A percentile compares a stretch with the other conserved stretches of the same genome.
Evolutionary conservation across 345 rosid genomes (phyloP).

Genomic region (Clarkia xantiana): DNA sequence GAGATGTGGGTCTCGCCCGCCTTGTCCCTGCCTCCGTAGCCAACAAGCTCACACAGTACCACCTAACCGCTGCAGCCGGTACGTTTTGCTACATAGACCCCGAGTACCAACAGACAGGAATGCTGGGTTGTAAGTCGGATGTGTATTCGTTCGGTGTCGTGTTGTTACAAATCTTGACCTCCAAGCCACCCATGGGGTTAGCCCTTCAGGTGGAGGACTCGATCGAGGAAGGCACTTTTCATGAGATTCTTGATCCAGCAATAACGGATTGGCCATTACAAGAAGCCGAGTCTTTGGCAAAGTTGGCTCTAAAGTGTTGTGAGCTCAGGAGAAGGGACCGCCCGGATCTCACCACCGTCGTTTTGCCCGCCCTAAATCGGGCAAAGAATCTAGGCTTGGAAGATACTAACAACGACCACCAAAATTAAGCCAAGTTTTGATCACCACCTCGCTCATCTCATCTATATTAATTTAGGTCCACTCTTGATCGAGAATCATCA

Average conservation of each 20-base stretch:
- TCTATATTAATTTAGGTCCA: too few species aligned
- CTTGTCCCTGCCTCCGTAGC: constrained; percentile 49
- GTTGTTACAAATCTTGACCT: constrained; percentile 66
- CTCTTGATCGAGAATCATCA: too few species aligned
- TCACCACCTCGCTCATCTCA: too few species aligned
- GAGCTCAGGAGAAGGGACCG: constrained; percentile 72
- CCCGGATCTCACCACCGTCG: constrained; percentile 45
- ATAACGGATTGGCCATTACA: constrained; percentile 63
- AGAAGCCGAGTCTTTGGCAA: constrained; percentile 45
- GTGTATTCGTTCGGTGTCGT: constrained; percentile 65
- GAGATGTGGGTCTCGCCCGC: constrained; percentile 69
- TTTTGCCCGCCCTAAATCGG: constrained; percentile 50
- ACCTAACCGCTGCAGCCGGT: constrained; percentile 69
- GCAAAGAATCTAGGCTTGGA: constrained; percentile 29
- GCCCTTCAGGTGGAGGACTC: constrained; percentile 45
- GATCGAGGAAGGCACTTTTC: constrained; percentile 32
- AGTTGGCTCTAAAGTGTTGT: constrained; percentile 52
- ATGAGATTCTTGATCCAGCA: constrained; percentile 45
- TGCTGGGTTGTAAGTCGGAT: constrained; percentile 74
- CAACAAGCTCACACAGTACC: constrained; percentile 31
- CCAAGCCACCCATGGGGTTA: constrained; percentile 58
- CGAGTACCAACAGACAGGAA: constrained; percentile 75
- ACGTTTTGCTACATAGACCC: constrained; percentile 86
- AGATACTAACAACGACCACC: constrained; percentile 3
- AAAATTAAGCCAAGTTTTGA: too few species aligned